A percentile compares a stretch with the other conserved stretches of the same genome.
Conservation (phyloP, 106 monocot genomes). For the Apostasia ramifera region DNA sequence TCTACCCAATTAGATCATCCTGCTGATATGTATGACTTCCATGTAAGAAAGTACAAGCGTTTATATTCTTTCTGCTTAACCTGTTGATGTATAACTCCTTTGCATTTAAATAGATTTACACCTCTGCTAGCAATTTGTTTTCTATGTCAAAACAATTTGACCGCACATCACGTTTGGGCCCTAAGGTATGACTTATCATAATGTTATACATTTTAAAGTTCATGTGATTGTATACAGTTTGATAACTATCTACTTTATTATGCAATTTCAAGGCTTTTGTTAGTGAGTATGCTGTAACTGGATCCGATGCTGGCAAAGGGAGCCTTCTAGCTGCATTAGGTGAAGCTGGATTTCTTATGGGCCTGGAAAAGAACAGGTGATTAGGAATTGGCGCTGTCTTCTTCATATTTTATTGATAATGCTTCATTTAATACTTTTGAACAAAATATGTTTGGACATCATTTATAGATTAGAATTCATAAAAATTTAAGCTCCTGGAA, state of each 20-base stretch:
- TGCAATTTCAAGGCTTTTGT: conserved; percentile 67
- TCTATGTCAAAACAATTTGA: conserved; percentile 68
- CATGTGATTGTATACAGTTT: neutral
- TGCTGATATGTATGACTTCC: conserved; percentile 91
- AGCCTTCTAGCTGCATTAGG: conserved; percentile 81
- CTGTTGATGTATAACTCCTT: neutral
- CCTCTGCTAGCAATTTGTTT: conserved; percentile 63
- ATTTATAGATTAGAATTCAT: too few species aligned
- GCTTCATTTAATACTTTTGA: too few species aligned
- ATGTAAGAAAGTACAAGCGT: conserved; percentile 44
- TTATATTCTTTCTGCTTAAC: neutral
- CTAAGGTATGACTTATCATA: conserved; percentile 43
- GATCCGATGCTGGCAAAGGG: conserved; percentile 85
- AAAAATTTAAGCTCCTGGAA: too few species aligned
- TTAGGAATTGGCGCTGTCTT: too few species aligned
- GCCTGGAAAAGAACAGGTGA: conserved; percentile 90
- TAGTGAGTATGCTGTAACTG: conserved; percentile 98
- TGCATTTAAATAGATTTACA: conserved; percentile 57
- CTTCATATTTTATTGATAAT: too few species aligned
- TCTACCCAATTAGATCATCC: conserved; percentile 58
- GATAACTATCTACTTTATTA: neutral
- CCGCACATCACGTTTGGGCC: conserved; percentile 52
- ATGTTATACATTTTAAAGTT: neutral
- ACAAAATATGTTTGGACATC: too few species aligned
- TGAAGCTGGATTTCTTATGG: conserved; percentile 95